Evolutionary conservation across 768 basidiomycete genomes (phyloP).

Genomic region (Punctularia strigosozonata): DNA sequence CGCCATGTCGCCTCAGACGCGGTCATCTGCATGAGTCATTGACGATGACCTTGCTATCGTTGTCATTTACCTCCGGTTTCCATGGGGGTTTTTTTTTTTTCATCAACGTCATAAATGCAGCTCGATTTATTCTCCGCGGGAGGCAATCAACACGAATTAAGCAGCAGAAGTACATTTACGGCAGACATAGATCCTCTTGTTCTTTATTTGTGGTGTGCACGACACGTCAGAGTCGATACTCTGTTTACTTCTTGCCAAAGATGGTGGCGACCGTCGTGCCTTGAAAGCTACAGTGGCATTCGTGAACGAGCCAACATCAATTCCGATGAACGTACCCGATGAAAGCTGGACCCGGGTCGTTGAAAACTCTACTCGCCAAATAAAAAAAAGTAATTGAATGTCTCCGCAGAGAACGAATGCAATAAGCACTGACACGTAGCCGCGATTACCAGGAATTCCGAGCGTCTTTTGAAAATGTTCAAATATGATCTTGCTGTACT

Average conservation of each 20-base stretch:
- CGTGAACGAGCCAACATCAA: neutral
- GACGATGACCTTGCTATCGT: no score
- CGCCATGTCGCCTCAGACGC: no score
- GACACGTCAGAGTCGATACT: no score
- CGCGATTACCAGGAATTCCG: constrained; percentile 35
- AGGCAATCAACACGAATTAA: no score
- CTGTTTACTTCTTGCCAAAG: neutral
- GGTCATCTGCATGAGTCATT: no score
- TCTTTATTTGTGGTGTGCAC: no score
- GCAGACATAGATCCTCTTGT: no score
- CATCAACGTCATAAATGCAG: no score
- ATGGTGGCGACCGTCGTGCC: neutral
- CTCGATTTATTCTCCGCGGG: no score
- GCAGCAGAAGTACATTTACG: no score
- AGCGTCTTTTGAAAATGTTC: constrained; percentile 43
- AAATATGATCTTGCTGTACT: constrained; percentile 45
- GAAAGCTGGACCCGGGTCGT: constrained; percentile 15
- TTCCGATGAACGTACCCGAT: constrained; percentile 11
- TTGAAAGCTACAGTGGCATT: neutral
- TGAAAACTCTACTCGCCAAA: constrained; percentile 11
- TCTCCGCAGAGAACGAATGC: neutral
- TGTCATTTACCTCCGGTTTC: no score
- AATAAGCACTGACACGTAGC: constrained; percentile 38
- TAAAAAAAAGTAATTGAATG: neutral
- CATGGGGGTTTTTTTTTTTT: no score